Evolutionary conservation across 495 filamentous ascomycete species (phyloP), one percentile per base, ranked within the genome.

Genomic region (Neurospora sp.): DNA sequence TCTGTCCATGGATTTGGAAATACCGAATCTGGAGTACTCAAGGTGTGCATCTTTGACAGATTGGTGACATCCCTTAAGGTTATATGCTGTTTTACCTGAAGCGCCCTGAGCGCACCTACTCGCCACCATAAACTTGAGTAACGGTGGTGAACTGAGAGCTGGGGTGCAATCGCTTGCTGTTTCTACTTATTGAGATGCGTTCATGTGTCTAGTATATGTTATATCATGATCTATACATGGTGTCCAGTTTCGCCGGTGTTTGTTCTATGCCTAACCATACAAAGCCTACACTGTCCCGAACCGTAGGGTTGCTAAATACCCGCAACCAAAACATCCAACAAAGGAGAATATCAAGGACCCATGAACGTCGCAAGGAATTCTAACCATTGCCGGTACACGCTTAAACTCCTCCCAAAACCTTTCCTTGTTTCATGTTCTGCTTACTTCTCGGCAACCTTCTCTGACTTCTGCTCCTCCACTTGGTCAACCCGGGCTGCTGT

Each of bases 401-500:
- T 61, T 35, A 61, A 61, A 61, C 53, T 61, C 53, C 53, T 61
- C 53, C 53, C 53, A 61, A 61, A 61, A 35, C 14, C 22, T 61
- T 35, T 16, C 53, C 53, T 61, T 6, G 53, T 61, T 31, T 35
- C 53, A 35, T 18, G 14, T 61, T 61, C 18, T 35, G 53, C 27
- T 61, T 61, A 61, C 53, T 61, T 61, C 53, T 70, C 39, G 38
- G 38, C 70, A 37, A 14, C 31, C 31, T 70, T 61, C 18, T 70
- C 73, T 8, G 69, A 61, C 72, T 75, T 74, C 70, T 71, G 70
- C n/a, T 76, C 73, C 77, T 78, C 76, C 53, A 73, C 76, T 14
- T 79, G 77, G 14, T 37, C 65, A 39, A 53, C 71, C 16, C 75
- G 74, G 14, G 70, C 71, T 16, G 78, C 77, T 35, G 76, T 71